Base-by-base conservation (phyloP, 208 protist genomes). In the Blastocrithidia nonstop region DNA sequence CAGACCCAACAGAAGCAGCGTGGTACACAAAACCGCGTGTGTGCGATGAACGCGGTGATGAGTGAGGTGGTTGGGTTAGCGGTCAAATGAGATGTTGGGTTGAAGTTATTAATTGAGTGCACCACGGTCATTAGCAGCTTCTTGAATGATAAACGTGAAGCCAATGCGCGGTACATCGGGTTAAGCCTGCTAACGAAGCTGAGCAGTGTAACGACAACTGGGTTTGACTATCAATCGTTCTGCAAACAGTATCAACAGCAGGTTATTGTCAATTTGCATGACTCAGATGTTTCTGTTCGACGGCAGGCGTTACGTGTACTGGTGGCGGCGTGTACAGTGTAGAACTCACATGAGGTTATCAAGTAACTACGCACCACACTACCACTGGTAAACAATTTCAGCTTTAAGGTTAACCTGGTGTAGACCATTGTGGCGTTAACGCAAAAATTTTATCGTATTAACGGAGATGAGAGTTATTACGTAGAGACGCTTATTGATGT, bases 281-380 rank as follows among this genome's bases (percentile, higher is more conserved):
- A 99, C 58, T 38, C 76, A 13, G 98, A 99, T 73, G 90, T 97
- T 31, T 97, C 86, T 19, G 96, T 99, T 45, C 90, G 96, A 19
- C 79, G 87, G 21, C 86, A 96, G 45, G 96, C 97, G 15, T 68
- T 99, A 4, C 93, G 98, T 57, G 80, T 99, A 17, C 62, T 98
- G 6, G 98, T 97, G 55, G 72, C 65, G 33, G 96, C 99, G 80
- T 99, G 97, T 79, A 93, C 97, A 62, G 49, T 66, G 3, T 53
- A 55, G 19, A 98, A 89, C 51, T 62, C 74, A 24, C 70, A 77
- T 21, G 68, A 90, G 37, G 97, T 98, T 28, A 89, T 97, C 33
- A 64, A 73, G 22, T 87, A 97, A 55, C 77, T 98, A 9, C 69
- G 96, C 11, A 71, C 75, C 35, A 96, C 95, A 50, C 66, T 97